Evolutionary conservation across 1,139 yeast genomes (phyloP).

Genomic region (Candida tetrigidarum): DNA sequence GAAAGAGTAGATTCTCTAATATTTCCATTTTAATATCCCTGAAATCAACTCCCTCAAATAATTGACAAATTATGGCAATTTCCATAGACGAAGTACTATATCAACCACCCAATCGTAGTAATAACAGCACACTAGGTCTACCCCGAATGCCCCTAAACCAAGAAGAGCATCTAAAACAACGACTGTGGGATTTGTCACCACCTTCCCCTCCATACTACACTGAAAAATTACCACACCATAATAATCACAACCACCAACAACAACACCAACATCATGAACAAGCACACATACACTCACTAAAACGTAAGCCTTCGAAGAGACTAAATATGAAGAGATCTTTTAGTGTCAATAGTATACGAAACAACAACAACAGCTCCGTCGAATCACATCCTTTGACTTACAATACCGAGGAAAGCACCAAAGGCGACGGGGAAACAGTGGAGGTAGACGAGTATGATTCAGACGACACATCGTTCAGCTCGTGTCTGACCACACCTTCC

Average conservation of each 20-base stretch:
- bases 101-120: background rate
- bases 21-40: too few relatives aligned
- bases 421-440: too few relatives aligned
- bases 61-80: background rate
- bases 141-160: conserved; percentile 8
- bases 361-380: conserved; percentile 6
- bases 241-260: too few relatives aligned
- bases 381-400: conserved; percentile 9
- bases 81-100: background rate
- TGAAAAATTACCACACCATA: background rate
- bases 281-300: background rate
- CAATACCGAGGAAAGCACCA: conserved; percentile 6
- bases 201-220: background rate
- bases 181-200: too few relatives aligned
- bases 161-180: too few relatives aligned
- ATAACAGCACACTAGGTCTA: background rate
- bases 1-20: too few relatives aligned
- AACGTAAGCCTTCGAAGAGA: background rate
- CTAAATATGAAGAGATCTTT: conserved; percentile 12
- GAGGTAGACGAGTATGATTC: conserved; percentile 13
- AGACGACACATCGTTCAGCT: conserved; percentile 15
- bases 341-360: conserved; percentile 9
- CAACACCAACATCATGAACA: too few relatives aligned
- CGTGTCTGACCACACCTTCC: conserved; percentile 9
- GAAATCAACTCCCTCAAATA: too few relatives aligned